Percentiles rank a stretch among this genome's conserved stretches.
phyloP scores from a whole-genome alignment of 768 basidiomycete genomes.

The Leucosporidium yakuticum region DNA sequence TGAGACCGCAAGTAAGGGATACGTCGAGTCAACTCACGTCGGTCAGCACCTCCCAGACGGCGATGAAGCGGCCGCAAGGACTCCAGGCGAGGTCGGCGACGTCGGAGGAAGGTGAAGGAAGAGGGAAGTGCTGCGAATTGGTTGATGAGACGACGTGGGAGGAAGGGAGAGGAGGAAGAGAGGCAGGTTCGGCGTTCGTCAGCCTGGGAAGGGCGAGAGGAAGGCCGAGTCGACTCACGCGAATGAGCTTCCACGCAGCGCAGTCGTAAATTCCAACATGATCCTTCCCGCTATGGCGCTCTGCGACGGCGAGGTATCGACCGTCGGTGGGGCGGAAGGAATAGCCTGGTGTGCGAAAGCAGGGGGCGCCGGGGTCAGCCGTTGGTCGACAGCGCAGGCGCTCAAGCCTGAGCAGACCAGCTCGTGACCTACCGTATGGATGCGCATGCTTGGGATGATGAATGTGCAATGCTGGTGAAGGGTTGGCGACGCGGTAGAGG shows the following conservation, averaged over 20 bases:
- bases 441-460: slow-evolving; percentile 18
- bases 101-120: slow-evolving; percentile 42
- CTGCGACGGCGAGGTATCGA: slow-evolving; percentile 43
- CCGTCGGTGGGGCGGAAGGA: slow-evolving; percentile 34
- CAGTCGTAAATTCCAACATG: slow-evolving; percentile 44
- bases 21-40: slow-evolving; percentile 36
- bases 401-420: no score
- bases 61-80: slow-evolving; percentile 44
- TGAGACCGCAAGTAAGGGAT: not conserved
- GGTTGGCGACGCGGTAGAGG: slow-evolving; percentile 16
- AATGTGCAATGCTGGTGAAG: slow-evolving; percentile 9
- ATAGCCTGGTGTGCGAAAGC: slow-evolving; percentile 5
- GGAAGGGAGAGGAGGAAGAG: no score
- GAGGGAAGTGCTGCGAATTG: slow-evolving; percentile 42
- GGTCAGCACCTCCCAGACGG: slow-evolving; percentile 41
- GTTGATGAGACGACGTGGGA: no score
- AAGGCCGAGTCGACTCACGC: slow-evolving; percentile 8
- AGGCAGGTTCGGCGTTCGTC: no score
- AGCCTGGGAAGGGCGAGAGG: no score
- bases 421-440: slow-evolving; percentile 1
- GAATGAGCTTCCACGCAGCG: slow-evolving; percentile 3
- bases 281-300: slow-evolving; percentile 44
- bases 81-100: slow-evolving; percentile 43
- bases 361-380: no score
- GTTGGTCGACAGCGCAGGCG: no score